phyloP scores from a whole-genome alignment of 768 basidiomycete species.

The Cystobasidiopsis lactophilus region DNA sequence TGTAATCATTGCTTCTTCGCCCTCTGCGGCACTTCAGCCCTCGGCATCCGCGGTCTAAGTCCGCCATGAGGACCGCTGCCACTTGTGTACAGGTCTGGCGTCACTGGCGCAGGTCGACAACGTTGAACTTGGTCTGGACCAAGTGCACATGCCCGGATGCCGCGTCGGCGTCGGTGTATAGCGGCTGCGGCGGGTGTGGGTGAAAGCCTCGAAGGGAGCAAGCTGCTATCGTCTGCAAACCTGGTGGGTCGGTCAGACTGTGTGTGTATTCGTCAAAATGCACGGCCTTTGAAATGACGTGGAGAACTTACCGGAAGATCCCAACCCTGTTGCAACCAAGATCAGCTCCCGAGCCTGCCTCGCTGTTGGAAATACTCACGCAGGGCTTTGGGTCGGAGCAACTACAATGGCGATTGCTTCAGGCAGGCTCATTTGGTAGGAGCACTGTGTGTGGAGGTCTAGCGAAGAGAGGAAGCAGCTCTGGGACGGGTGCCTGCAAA shows the following conservation, averaged over 20 bases:
- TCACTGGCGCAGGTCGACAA: constrained; percentile 68
- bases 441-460: constrained; percentile 74
- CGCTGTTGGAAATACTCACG: too few relatives aligned
- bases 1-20: too few relatives aligned
- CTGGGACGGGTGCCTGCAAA: constrained; percentile 76
- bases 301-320: too few relatives aligned
- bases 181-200: neutral
- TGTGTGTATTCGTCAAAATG: too few relatives aligned
- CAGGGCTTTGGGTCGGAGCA: constrained; percentile 54
- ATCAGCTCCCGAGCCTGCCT: too few relatives aligned
- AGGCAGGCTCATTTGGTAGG: constrained; percentile 69
- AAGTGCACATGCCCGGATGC: constrained; percentile 63
- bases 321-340: too few relatives aligned
- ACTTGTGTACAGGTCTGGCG: too few relatives aligned
- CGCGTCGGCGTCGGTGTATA: constrained; percentile 34
- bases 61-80: too few relatives aligned
- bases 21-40: too few relatives aligned
- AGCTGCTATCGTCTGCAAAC: constrained; percentile 44
- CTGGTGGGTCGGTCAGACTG: constrained; percentile 67
- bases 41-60: too few relatives aligned
- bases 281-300: too few relatives aligned
- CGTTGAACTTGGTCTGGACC: constrained; percentile 50
- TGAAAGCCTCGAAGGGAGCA: constrained; percentile 41
- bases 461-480: constrained; percentile 91
- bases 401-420: constrained; percentile 87